Evolutionary conservation across 345 rosid species (phyloP).

Genomic region (Pugionium dolabratum): DNA sequence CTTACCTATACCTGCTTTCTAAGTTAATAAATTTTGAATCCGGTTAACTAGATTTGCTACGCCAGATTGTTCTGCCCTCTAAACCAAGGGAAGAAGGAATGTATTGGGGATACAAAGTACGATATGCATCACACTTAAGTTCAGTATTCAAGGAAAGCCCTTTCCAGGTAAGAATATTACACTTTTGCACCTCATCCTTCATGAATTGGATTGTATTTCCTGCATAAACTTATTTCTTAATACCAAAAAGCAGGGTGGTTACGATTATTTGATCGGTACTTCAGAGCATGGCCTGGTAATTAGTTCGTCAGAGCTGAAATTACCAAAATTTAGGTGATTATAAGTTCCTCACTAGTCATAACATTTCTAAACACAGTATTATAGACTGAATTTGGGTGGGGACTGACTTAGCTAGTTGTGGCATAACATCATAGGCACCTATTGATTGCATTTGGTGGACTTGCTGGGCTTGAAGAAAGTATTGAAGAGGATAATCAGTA

Average conservation of each 20-base stretch:
- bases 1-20: too few species aligned
- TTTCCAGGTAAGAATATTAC: slow-evolving; percentile 49
- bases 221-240: slow-evolving; percentile 23
- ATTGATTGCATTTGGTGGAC: slow-evolving; percentile 93
- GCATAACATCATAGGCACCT: slow-evolving; percentile 58
- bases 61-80: slow-evolving; percentile 62
- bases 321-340: slow-evolving; percentile 70
- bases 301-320: slow-evolving; percentile 63
- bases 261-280: slow-evolving; percentile 83
- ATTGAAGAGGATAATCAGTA: slow-evolving; percentile 66
- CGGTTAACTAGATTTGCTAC: slow-evolving; percentile 58
- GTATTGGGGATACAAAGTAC: slow-evolving; percentile 95
- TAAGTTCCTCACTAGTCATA: background rate
- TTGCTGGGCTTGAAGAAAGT: slow-evolving; percentile 88
- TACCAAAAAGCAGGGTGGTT: slow-evolving; percentile 70
- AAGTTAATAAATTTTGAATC: slow-evolving; percentile 35
- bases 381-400: background rate
- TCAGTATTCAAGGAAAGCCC: slow-evolving; percentile 63
- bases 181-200: background rate
- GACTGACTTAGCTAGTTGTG: slow-evolving; percentile 29
- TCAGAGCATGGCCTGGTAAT: slow-evolving; percentile 87
- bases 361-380: slow-evolving; percentile 11
- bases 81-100: slow-evolving; percentile 80
- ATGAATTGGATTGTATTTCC: background rate
- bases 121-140: slow-evolving; percentile 77